Evolutionary conservation across 2,329 filamentous ascomycete species (phyloP), one percentile per base, ranked within the genome.

Genomic region (Diaporthe australafricana): DNA sequence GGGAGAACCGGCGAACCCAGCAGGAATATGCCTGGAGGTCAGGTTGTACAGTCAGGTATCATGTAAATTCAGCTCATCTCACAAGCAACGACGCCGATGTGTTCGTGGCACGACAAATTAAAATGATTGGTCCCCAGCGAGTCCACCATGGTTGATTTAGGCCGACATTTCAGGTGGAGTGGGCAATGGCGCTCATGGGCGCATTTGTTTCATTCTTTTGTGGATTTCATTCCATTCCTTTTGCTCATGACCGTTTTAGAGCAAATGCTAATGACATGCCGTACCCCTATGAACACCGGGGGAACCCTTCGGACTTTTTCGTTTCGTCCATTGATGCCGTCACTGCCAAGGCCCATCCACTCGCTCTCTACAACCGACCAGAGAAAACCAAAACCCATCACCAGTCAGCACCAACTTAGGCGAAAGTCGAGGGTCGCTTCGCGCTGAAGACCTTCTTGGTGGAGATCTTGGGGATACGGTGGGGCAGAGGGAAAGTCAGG

Each of bases 401-500:
- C 60, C 60, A 5, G 5, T 48, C 86, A 85, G 84, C 87, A 83
- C 90, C 57, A 69, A 25, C 17, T 90, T 95, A 98, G 90, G 95
- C 96, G 91, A 98, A 98, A 86, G 96, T 99, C 83, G 94, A 94
- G 82, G 96, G 96, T 87, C 96, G 93, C 88, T 91, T 94, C 83
- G 94, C 91, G 84, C 93, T 91, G 90, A 97, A 99, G 85, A 98
- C 84, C 91, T 97, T 97, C 90, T 93, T 93, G 89, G 88, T 91
- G 84, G 86, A 87, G 86, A 90, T 89, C 88, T 95, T 95, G 88
- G 92, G 89, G 83, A 95, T 87, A 83, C 97, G 96, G 91, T 99
- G 96, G 84, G 96, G 96, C 79, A 99, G 94, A 85, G 96, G 96
- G 94, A 99, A 99, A 87, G 93, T 94, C 86, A 99, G 94, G 87